Conservation (phyloP, 257 asterid genomes). For the Solanum lycopersicoides region DNA sequence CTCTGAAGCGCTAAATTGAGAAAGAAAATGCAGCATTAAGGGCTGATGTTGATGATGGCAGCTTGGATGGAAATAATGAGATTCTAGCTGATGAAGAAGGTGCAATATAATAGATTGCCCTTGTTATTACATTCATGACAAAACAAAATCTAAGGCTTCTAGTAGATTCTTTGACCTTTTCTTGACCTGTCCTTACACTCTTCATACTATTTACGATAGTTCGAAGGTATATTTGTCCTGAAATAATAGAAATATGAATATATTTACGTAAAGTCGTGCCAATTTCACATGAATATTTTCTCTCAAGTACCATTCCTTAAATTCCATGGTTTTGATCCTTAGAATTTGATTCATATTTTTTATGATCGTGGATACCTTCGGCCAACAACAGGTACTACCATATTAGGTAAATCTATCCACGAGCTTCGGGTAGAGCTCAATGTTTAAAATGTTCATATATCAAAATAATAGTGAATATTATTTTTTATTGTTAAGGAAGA, state of each 20-base stretch:
- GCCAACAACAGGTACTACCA: neutral
- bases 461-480: neutral
- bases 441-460: neutral
- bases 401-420: neutral
- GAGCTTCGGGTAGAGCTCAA: too few species aligned
- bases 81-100: constrained; percentile 7
- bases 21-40: too few species aligned
- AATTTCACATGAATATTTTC: neutral
- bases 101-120: too few species aligned
- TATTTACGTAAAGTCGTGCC: neutral
- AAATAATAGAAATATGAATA: neutral
- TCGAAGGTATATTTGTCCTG: neutral
- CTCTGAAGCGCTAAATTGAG: too few species aligned
- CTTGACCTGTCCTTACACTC: too few species aligned
- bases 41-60: too few species aligned
- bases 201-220: too few species aligned
- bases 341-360: too few species aligned
- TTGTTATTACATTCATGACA: too few species aligned
- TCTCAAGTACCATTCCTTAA: neutral
- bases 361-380: neutral
- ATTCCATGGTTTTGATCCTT: neutral
- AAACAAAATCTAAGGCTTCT: too few species aligned
- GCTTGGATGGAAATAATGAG: constrained; percentile 19
- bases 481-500: neutral
- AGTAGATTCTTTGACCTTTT: too few species aligned